Evolutionary conservation across 1,284 basidiomycete genomes (phyloP).

Genomic region (Irpex sp.): DNA sequence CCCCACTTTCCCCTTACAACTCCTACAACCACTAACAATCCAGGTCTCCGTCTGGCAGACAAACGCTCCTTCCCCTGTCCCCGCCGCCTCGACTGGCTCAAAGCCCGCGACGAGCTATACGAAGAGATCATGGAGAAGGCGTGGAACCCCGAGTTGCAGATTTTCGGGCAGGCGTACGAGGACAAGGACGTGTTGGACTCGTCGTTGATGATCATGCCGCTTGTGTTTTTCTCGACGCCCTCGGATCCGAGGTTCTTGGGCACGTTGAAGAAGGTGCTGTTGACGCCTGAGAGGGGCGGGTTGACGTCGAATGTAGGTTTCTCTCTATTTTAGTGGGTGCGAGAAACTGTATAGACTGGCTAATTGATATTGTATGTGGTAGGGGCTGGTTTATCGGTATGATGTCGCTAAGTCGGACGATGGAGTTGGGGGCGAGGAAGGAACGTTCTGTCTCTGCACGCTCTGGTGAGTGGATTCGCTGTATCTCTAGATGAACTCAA

Average conservation of each 20-base stretch:
- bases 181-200: conserved; percentile 68
- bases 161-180: conserved; percentile 79
- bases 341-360: not conserved
- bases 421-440: conserved; percentile 91
- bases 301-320: conserved; percentile 75
- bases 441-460: conserved; percentile 79
- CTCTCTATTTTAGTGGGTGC: not conserved
- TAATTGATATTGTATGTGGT: conserved; percentile 1
- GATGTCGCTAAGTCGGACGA: conserved; percentile 81
- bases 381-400: conserved; percentile 77
- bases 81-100: conserved; percentile 67
- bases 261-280: conserved; percentile 79
- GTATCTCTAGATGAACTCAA: not conserved
- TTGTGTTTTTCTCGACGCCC: conserved; percentile 86
- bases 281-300: conserved; percentile 83
- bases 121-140: conserved; percentile 83
- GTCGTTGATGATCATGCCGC: conserved; percentile 77
- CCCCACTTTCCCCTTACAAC: not conserved
- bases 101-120: conserved; percentile 75
- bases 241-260: conserved; percentile 84
- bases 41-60: conserved; percentile 83
- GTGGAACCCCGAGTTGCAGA: conserved; percentile 65
- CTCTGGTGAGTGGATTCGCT: conserved; percentile 50
- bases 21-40: not conserved
- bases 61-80: conserved; percentile 83